phyloP scores from a whole-genome alignment of 2,329 filamentous ascomycete genomes.

The Myriosclerotinia duriaeana region DNA sequence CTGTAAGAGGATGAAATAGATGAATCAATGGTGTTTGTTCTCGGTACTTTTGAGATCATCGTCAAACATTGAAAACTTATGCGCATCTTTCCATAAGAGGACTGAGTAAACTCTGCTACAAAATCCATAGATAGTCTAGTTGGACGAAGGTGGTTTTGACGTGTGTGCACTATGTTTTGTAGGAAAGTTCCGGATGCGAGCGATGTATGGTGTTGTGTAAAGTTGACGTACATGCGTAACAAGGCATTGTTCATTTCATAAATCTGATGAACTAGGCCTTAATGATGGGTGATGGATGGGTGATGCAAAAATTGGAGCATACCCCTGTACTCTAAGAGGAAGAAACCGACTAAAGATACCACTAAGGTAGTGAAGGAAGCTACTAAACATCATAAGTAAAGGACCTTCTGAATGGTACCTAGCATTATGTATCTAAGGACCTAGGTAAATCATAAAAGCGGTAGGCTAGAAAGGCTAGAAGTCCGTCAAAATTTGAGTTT shows the following conservation, averaged over 20 bases:
- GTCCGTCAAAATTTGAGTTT: slow-evolving; percentile 5
- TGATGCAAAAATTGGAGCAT: neutral
- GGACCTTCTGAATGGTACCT: neutral
- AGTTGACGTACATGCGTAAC: neutral
- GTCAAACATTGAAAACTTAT: slow-evolving; percentile 15
- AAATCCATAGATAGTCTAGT: slow-evolving; percentile 10
- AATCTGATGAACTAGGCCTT: slow-evolving; percentile 11
- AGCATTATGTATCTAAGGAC: neutral
- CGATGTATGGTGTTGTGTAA: neutral
- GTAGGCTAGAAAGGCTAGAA: slow-evolving; percentile 8
- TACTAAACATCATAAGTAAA: neutral
- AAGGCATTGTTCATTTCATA: slow-evolving; percentile 14
- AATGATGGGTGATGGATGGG: neutral
- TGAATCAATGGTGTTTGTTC: neutral
- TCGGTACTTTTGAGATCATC: slow-evolving; percentile 14
- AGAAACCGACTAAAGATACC: neutral
- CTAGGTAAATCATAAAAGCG: neutral
- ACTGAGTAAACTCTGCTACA: slow-evolving; percentile 17
- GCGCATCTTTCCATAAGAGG: slow-evolving; percentile 6
- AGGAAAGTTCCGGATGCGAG: neutral
- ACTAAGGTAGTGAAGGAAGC: neutral
- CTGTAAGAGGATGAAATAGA: slow-evolving; percentile 6
- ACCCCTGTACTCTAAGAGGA: neutral
- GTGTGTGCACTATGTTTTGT: slow-evolving; percentile 14
- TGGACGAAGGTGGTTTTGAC: slow-evolving; percentile 16